phyloP scores from a whole-genome alignment of 1,284 basidiomycete genomes.

The Cystobasidiaceae sp. region DNA sequence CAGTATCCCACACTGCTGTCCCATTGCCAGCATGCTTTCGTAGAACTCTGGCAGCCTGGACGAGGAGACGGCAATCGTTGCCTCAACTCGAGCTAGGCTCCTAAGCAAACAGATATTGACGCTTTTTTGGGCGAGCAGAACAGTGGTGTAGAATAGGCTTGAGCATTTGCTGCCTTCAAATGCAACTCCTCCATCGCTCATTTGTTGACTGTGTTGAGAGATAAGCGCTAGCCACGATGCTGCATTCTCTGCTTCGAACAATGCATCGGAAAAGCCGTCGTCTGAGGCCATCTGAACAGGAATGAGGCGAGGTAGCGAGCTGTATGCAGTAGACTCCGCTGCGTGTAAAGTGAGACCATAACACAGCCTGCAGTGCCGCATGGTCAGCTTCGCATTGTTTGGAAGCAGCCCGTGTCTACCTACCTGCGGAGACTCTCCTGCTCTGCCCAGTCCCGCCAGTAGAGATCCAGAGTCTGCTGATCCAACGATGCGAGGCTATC shows the following conservation, averaged over 20 bases:
- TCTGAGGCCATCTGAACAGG: slow-evolving; percentile 1
- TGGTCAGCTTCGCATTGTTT: too few species aligned
- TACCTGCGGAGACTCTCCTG: slow-evolving; percentile 2
- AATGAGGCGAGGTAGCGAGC: neutral
- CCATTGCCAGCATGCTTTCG: slow-evolving; percentile 6
- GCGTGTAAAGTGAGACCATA: neutral
- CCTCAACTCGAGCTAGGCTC: neutral
- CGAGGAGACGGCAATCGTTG: neutral
- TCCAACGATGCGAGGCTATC: slow-evolving; percentile 1
- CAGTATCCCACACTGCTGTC: neutral
- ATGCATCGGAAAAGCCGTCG: slow-evolving; percentile 5
- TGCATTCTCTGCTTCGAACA: slow-evolving; percentile 15
- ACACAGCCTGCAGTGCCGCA: slow-evolving; percentile 3
- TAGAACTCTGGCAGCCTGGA: neutral
- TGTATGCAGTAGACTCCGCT: slow-evolving; percentile 9
- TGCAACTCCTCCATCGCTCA: too few species aligned
- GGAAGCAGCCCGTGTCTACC: neutral
- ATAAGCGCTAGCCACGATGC: slow-evolving; percentile 4
- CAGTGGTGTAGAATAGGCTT: neutral
- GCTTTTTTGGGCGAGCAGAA: slow-evolving; percentile 14
- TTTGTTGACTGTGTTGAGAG: neutral
- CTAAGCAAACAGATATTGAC: slow-evolving; percentile 9
- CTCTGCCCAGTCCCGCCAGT: slow-evolving; percentile 13
- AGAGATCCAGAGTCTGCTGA: neutral
- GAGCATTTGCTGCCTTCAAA: neutral